Evolutionary conservation across 306 rosid genomes (phyloP).

Genomic region (Amphicarpaea edgeworthii): DNA sequence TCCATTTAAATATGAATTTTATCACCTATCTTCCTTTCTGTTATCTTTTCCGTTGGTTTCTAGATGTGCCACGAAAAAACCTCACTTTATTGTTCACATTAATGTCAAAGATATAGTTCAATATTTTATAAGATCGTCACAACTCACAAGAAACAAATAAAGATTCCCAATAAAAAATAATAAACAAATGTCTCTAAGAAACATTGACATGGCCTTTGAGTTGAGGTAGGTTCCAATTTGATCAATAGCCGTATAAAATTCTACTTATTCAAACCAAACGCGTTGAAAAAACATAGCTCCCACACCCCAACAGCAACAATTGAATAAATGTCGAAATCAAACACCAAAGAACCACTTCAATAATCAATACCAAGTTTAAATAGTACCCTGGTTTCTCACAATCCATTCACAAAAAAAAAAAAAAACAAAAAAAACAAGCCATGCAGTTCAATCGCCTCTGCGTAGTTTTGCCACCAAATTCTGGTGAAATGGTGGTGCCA

Average conservation of each 20-base stretch:
- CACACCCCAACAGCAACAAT: constrained; percentile 5
- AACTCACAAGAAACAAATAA: constrained; percentile 18
- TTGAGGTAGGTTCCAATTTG: constrained; percentile 57
- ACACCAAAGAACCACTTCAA: constrained; percentile 8
- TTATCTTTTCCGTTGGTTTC: not conserved
- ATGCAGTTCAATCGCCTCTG: constrained; percentile 70
- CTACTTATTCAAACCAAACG: constrained; percentile 64
- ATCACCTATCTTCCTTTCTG: no score
- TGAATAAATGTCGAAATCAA: not conserved
- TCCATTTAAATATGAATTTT: no score
- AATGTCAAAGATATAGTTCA: constrained; percentile 7
- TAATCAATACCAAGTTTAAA: no score
- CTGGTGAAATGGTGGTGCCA: constrained; percentile 52
- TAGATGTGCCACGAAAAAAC: not conserved
- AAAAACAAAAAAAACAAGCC: constrained; percentile 16
- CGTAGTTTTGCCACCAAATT: constrained; percentile 67
- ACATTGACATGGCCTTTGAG: constrained; percentile 34
- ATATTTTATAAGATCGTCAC: not conserved
- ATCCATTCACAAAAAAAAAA: constrained; percentile 1
- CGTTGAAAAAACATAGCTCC: constrained; percentile 59
- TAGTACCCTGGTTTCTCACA: constrained; percentile 1
- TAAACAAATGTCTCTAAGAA: not conserved
- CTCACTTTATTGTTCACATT: constrained; percentile 18
- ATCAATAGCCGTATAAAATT: constrained; percentile 48
- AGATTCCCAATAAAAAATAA: not conserved